Base-by-base conservation (phyloP, 371 early-diverging fungal species). In the Funneliformis caledonium region DNA sequence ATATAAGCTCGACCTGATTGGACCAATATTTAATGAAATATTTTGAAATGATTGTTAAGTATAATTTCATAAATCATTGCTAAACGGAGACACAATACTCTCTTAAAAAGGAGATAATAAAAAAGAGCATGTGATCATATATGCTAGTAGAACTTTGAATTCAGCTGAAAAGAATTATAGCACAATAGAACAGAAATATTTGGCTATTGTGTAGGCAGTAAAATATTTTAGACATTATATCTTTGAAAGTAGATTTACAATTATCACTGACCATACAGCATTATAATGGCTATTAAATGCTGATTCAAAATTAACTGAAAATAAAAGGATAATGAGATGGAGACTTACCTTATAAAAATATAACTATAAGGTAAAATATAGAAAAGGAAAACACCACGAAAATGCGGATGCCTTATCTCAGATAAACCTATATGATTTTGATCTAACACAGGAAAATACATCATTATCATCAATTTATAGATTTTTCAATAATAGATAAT, bases 21-120 rank as follows among this genome's bases (percentile, higher is more conserved):
- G 26, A 0, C 26, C 26, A 26, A 26, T 26, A 26, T 26, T 26
- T 26, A 26, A 0, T 26, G 0, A 26, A 0, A 26, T 26, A 26
- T 26, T 26, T 26, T 26, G 0, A 26, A 26, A 26, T 26, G 26
- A 26, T 26, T 26, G 26, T 26, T 26, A 26, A 26, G 26, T 26
- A 26, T 26, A 26, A 26, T 26, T 26, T 26, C 26, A 26, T 26
- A 26, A 26, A 26, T 26, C 26, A 26, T 26, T 26, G 26, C 26
- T 26, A 26, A 26, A 26, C n/a, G n/a, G n/a, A n/a, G n/a, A n/a
- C n/a, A n/a, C n/a, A n/a, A n/a, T n/a, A n/a, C n/a, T n/a, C n/a
- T 70, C 60, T 4, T 87, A 88, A 78, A 61, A 50, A 7, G 82
- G 70, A 33, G 81, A 67, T 9, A n/a, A 81, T 10, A 31, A 42